Evolutionary conservation across 176 grass and related monocot genomes (phyloP).

Genomic region (Phyllostachys edulis): DNA sequence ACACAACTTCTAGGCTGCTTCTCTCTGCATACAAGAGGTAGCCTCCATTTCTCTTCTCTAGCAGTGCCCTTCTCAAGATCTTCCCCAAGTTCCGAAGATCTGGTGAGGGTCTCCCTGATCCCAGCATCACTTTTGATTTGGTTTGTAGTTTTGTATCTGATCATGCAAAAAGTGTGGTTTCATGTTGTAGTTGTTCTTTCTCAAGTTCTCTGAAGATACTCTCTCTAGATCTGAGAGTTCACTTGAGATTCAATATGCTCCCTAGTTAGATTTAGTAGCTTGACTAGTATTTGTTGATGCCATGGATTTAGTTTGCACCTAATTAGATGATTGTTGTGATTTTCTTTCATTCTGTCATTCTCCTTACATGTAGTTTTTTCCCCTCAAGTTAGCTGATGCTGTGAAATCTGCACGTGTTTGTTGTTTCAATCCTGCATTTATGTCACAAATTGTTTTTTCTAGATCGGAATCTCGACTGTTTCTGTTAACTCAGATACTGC

Average conservation of each 20-base stretch:
- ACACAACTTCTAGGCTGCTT: too few species aligned
- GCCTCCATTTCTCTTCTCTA: too few species aligned
- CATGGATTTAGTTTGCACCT: slow-evolving; percentile 7
- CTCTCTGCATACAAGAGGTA: too few species aligned
- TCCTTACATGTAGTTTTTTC: neutral
- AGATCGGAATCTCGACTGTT: slow-evolving; percentile 26
- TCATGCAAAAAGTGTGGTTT: too few species aligned
- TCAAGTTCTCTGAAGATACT: too few species aligned
- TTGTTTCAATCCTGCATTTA: neutral
- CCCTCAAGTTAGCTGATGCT: neutral
- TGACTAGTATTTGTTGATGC: neutral
- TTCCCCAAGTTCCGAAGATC: too few species aligned
- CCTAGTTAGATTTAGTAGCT: neutral
- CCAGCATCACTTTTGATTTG: too few species aligned
- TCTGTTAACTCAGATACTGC: neutral
- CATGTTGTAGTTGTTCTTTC: too few species aligned
- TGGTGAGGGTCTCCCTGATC: too few species aligned
- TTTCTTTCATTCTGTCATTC: neutral
- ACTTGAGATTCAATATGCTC: neutral
- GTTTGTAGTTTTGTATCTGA: too few species aligned
- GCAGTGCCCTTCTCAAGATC: too few species aligned
- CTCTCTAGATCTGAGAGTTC: too few species aligned
- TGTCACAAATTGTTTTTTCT: neutral
- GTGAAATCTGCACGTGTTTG: neutral
- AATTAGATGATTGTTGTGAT: neutral